Percentiles rank a stretch among this genome's conserved stretches.
phyloP scores from a whole-genome alignment of 495 filamentous ascomycete genomes.

The Geoglossum glabrum region DNA sequence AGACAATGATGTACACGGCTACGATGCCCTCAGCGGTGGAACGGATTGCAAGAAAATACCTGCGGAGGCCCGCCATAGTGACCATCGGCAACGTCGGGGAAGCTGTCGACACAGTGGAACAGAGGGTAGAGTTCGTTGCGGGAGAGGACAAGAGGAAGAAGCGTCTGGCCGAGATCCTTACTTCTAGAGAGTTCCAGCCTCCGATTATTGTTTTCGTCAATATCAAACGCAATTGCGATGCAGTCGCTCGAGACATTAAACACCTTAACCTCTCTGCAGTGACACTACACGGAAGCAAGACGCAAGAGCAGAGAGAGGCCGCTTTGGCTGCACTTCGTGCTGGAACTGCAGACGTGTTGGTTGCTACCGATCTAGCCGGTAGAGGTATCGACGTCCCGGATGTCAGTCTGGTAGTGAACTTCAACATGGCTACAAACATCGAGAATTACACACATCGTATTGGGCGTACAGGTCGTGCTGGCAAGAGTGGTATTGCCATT shows the following conservation, averaged over 20 bases:
- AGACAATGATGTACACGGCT: slow-evolving; percentile 99
- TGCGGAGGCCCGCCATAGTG: slow-evolving; percentile 82
- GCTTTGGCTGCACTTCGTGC: slow-evolving; percentile 71
- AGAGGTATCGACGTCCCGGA: slow-evolving; percentile 97
- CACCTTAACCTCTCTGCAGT: slow-evolving; percentile 81
- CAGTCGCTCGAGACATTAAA: slow-evolving; percentile 87
- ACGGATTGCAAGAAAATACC: slow-evolving; percentile 88
- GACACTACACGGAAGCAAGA: slow-evolving; percentile 87
- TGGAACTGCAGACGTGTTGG: slow-evolving; percentile 68
- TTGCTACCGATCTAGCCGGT: slow-evolving; percentile 90
- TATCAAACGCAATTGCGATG: slow-evolving; percentile 98
- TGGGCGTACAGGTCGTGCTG: slow-evolving; percentile 91
- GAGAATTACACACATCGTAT: slow-evolving; percentile 97
- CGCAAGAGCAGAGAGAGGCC: slow-evolving; percentile 92
- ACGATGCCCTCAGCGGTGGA: slow-evolving; percentile 93
- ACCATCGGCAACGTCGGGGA: slow-evolving; percentile 90
- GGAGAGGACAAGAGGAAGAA: slow-evolving; percentile 98
- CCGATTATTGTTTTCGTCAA: slow-evolving; percentile 99
- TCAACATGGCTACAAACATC: slow-evolving; percentile 92
- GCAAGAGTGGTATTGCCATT: slow-evolving; percentile 91
- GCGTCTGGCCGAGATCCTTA: slow-evolving; percentile 76
- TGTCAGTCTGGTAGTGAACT: slow-evolving; percentile 88
- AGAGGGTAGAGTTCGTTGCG: slow-evolving; percentile 79
- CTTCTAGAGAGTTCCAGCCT: slow-evolving; percentile 64
- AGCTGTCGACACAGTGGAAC: slow-evolving; percentile 96